These are phyloP conservation scores for Colletotrichum scovillei DNA, from an alignment of 2,329 filamentous ascomycete species.

Conservation along the genomic window DNA sequence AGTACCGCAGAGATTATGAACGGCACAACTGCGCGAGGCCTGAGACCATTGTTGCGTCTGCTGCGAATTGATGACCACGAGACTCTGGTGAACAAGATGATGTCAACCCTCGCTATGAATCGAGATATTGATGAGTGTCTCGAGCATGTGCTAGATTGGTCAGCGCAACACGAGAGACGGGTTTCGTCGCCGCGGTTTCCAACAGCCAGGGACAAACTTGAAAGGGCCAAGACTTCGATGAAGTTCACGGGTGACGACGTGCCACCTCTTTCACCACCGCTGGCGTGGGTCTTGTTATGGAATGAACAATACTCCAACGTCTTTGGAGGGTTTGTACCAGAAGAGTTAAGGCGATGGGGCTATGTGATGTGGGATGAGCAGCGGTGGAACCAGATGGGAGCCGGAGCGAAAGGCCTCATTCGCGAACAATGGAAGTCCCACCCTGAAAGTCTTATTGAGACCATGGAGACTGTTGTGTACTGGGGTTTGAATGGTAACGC, in stretches of 20 bases:
- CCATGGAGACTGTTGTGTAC: neutral
- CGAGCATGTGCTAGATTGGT: too few species aligned
- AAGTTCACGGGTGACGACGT: neutral
- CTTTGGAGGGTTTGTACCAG: neutral
- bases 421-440: neutral
- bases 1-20: too few species aligned
- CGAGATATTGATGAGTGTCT: too few species aligned
- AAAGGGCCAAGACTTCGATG: neutral
- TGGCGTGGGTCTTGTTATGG: constrained; percentile 6
- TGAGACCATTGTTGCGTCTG: too few species aligned
- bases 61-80: too few species aligned
- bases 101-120: too few species aligned
- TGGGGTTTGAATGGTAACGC: neutral
- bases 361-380: constrained; percentile 8
- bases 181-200: too few species aligned
- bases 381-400: neutral
- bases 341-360: neutral
- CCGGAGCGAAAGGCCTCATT: neutral
- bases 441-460: neutral
- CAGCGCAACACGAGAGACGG: too few species aligned
- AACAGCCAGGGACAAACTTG: neutral
- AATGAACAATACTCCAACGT: neutral
- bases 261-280: neutral
- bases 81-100: too few species aligned
- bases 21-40: too few species aligned